phyloP scores from a whole-genome alignment of 345 rosid genomes.

The Brassica juncea region DNA sequence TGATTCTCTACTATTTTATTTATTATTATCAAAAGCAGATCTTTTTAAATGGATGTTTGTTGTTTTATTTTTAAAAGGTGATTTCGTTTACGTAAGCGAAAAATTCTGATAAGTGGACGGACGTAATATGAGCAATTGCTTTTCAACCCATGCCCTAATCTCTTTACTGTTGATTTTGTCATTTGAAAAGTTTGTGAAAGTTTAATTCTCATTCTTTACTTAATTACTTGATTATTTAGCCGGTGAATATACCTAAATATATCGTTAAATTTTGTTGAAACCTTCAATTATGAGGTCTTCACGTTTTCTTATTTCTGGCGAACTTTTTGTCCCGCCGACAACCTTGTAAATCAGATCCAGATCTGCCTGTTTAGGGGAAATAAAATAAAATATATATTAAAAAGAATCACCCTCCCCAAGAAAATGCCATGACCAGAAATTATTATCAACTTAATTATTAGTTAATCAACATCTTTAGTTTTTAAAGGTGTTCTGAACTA shows the following conservation, averaged over 20 bases:
- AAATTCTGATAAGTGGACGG: conserved; percentile 42
- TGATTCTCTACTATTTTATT: conserved; percentile 25
- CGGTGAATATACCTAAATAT: background rate
- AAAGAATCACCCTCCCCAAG: background rate
- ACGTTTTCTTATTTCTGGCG: background rate
- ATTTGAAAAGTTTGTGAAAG: background rate
- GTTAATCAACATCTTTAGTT: conserved; percentile 2
- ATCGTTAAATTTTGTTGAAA: background rate
- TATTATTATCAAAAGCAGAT: conserved; percentile 23
- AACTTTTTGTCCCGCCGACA: background rate
- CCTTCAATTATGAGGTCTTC: background rate
- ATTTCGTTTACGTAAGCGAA: conserved; percentile 37
- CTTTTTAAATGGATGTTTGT: conserved; percentile 16
- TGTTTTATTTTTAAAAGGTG: conserved; percentile 24
- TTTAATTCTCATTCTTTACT: conserved; percentile 1
- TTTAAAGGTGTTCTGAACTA: background rate
- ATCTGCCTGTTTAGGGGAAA: background rate
- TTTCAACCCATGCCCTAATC: conserved; percentile 29
- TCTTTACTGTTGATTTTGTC: conserved; percentile 10
- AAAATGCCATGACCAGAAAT: background rate
- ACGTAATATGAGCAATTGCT: conserved; percentile 48
- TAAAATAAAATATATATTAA: background rate
- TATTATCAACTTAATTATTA: background rate
- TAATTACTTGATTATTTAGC: conserved; percentile 6
- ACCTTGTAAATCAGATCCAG: background rate